These are phyloP conservation scores for Batkoa obscura DNA, from an alignment of 371 early-diverging fungal species.

Conservation along the genomic window DNA sequence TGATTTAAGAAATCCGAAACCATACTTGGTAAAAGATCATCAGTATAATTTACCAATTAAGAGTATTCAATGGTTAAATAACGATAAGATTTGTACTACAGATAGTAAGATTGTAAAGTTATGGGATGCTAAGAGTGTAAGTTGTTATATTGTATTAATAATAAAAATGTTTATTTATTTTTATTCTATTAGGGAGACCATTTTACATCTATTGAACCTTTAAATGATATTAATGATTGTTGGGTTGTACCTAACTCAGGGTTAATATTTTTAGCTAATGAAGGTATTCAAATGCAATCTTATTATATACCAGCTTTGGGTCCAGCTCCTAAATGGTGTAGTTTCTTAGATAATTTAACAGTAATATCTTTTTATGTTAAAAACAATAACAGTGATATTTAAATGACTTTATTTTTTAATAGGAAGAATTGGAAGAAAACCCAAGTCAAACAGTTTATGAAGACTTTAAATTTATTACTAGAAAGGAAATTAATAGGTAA, in stretches of 20 bases:
- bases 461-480: conserved; percentile 92
- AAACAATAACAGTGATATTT: neutral
- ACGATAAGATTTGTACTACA: conserved; percentile 62
- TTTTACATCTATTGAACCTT: conserved; percentile 82
- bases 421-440: conserved; percentile 91
- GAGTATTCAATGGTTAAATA: conserved; percentile 59
- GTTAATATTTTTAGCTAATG: conserved; percentile 84
- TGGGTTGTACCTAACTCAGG: conserved; percentile 70
- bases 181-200: conserved; percentile 32
- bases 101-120: conserved; percentile 84
- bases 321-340: conserved; percentile 90
- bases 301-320: conserved; percentile 88
- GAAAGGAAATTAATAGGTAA: conserved; percentile 58
- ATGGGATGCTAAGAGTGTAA: conserved; percentile 56
- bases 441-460: conserved; percentile 75
- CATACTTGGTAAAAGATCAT: conserved; percentile 80
- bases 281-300: conserved; percentile 81
- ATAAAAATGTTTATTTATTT: neutral
- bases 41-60: conserved; percentile 95
- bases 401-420: conserved; percentile 2
- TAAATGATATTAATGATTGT: conserved; percentile 84
- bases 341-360: conserved; percentile 92
- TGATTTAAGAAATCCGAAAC: conserved; percentile 78
- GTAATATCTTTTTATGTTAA: conserved; percentile 4
- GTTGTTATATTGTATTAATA: neutral